These are phyloP conservation scores for Teratosphaeria gauchensis DNA, from an alignment of 2,329 filamentous ascomycete genomes.

Conservation along the genomic window DNA sequence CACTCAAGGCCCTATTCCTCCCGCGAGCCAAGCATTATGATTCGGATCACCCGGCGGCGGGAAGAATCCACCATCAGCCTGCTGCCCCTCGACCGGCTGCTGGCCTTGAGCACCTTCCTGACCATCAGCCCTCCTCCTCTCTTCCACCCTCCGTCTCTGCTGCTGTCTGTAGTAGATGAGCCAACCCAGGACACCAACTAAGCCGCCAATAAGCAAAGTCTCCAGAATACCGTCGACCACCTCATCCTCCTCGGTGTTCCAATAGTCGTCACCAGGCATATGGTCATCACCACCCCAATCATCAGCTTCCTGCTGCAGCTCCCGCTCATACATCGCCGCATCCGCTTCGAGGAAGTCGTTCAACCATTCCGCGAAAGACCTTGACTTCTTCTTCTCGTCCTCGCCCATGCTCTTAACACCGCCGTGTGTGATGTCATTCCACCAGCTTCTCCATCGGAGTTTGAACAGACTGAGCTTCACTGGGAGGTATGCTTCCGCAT, in stretches of 20 bases:
- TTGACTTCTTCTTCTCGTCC: constrained; percentile 38
- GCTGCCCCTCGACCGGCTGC: constrained; percentile 33
- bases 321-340: constrained; percentile 34
- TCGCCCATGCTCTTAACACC: constrained; percentile 85
- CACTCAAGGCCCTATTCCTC: constrained; percentile 53
- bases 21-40: constrained; percentile 57
- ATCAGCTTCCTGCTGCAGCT: constrained; percentile 34
- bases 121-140: constrained; percentile 30
- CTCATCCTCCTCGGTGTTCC: constrained; percentile 46
- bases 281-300: constrained; percentile 31
- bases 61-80: constrained; percentile 46
- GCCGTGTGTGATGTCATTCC: constrained; percentile 90
- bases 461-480: constrained; percentile 84
- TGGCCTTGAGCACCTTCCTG: constrained; percentile 26
- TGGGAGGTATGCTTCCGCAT: constrained; percentile 82
- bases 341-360: constrained; percentile 65
- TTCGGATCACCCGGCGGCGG: constrained; percentile 58
- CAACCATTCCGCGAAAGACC: constrained; percentile 66
- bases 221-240: constrained; percentile 65
- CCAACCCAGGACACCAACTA: constrained; percentile 64
- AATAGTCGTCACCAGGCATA: constrained; percentile 40
- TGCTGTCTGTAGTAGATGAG: constrained; percentile 74
- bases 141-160: constrained; percentile 40
- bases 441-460: constrained; percentile 74
- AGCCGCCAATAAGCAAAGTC: constrained; percentile 69